Evolutionary conservation across 148 eudicot species (phyloP), one percentile per base, ranked within the genome.

Genomic region (Cornus florida): DNA sequence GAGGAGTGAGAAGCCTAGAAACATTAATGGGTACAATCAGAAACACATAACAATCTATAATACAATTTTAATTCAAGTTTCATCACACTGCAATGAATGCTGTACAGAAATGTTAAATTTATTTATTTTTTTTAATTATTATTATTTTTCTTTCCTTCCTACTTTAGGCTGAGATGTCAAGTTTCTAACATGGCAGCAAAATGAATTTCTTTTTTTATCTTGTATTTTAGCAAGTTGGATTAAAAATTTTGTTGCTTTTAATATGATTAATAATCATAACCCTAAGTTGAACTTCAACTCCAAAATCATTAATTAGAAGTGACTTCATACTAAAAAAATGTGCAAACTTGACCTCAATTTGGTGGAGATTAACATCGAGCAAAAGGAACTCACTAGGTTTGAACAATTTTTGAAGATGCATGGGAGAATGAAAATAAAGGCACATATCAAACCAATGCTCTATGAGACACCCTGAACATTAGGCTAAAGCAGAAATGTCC

Each of bases 81-180:
- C 28, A 28, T 1, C 28, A 28, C 28, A 28, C 28, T 28, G 28
- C 28, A 28, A 28, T 28, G 28, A 28, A 28, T 28, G 28, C 1
- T 28, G 28, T 28, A 28, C 28, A 28, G 28, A 28, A 28, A 28
- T 28, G 28, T 28, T n/a, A n/a, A 28, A 28, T n/a, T n/a, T n/a
- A 1, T 28, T 28, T 28, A 0, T 28, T 28, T 28, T 28, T 70
- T 91, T 87, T 28, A n/a, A n/a, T 28, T 28, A 28, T 28, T 28
- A 28, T 28, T 28, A 28, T 28, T 28, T 28, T 28, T 28, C 28
- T 28, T 28, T 28, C 28, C 28, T 28, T 28, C 28, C 28, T 28
- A 0, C 83, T 87, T 87, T 92, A 28, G 28, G 28, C 28, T 28
- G 28, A 28, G 28, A 28, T 28, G 28, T 28, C 28, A 28, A 56